A percentile compares a stretch with the other conserved stretches of the same genome.
Conservation (phyloP, 305 asterid genomes). For the Solanum chacoense region DNA sequence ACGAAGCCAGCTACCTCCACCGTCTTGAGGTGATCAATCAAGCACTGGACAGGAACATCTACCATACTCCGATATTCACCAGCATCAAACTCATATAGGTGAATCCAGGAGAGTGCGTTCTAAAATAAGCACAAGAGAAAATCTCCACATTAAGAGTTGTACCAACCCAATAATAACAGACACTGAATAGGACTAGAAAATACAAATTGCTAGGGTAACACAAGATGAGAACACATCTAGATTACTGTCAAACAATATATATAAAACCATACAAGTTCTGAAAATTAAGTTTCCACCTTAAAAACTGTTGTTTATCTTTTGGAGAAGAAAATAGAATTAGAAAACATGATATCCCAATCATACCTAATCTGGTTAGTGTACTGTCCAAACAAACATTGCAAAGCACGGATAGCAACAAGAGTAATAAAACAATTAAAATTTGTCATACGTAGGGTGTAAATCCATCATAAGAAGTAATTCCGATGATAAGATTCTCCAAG, state of each 20-base stretch:
- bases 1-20: neutral
- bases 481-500: neutral
- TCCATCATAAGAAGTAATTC: neutral
- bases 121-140: neutral
- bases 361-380: neutral
- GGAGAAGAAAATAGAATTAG: neutral
- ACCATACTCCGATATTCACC: neutral
- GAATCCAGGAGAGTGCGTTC: neutral
- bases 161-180: neutral
- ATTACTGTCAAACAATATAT: neutral
- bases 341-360: neutral
- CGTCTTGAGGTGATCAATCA: neutral
- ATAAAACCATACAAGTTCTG: neutral
- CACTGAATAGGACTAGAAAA: neutral
- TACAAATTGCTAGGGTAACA: neutral
- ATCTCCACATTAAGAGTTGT: neutral
- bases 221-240: neutral
- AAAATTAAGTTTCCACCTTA: neutral
- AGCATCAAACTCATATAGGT: neutral
- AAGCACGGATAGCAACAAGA: neutral
- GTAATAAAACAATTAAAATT: neutral
- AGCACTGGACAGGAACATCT: neutral
- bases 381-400: neutral
- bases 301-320: neutral
- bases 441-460: neutral